Base-by-base conservation (phyloP, 1,139 yeast genomes). In the Arxiozyma bovina region DNA sequence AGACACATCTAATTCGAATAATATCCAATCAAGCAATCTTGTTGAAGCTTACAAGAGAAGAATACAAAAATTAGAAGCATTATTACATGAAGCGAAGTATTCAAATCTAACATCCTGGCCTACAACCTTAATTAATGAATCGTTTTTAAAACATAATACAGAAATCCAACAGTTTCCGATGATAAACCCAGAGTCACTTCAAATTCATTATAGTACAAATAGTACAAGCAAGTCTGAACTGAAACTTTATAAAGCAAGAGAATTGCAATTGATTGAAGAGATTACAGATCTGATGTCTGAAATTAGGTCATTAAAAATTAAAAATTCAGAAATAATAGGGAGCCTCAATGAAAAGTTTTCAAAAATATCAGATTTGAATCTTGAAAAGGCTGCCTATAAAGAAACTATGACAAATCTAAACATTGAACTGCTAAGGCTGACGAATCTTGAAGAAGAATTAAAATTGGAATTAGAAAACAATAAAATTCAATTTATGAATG, bases 31-130 rank as follows among this genome's bases (percentile, higher is more conserved):
- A 17, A 7, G 20, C 7, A 22, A 25, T 18, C 18, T 48, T 17
- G 25, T 54, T 17, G 45, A 52, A 43, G 50, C 44, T 18, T 79
- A 84, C 57, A 80, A 81, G 62, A 68, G 74, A 21, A 70, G 90
- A 54, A 82, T 85, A 25, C 78, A 75, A 59, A 85, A 82, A 60
- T 72, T 85, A 50, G 94, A 86, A 61, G 81, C 78, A 55, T 68
- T 85, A 40, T 68, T 86, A 17, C 90, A 85, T 64, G 88, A 84
- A 60, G 82, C 80, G 50, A 85, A 79, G 58, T 81, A 78, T 63
- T 77, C 78, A 52, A 79, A 81, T 56, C 72, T 81, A 34, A 74
- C 76, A n/a, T 76, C 74, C 45, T 81, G 87, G 87, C 85, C 87
- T 0, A 60, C 73, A 11, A 68, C 67, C 2, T 53, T 66, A 5